Evolutionary conservation across 1,284 basidiomycete genomes (phyloP).

Genomic region (Apiotrichum sp.): DNA sequence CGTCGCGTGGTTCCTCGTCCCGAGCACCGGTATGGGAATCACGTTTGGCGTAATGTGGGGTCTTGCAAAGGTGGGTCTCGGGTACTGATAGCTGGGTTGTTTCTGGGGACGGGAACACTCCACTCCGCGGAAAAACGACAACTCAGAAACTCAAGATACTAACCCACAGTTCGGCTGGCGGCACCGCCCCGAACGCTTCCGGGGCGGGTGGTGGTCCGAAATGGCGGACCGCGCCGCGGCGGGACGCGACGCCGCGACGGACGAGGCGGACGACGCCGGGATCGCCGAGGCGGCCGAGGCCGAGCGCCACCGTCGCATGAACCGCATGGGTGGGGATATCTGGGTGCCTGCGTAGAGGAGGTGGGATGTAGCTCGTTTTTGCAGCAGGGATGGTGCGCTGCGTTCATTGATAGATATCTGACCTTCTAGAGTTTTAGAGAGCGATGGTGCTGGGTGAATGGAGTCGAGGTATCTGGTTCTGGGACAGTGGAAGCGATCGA

Average conservation of each 20-base stretch:
- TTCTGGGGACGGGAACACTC: not conserved
- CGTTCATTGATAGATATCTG: no score
- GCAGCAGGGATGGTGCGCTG: no score
- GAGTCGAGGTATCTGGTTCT: no score
- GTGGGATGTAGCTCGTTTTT: not conserved
- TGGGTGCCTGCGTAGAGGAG: conserved; percentile 2
- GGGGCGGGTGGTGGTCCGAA: conserved; percentile 29
- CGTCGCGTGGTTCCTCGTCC: conserved; percentile 43
- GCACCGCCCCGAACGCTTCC: conserved; percentile 35
- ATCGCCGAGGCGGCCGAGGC: conserved; percentile 12
- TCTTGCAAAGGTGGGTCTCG: conserved; percentile 33
- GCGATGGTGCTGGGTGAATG: no score
- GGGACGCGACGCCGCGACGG: conserved; percentile 32
- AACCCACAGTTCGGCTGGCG: conserved; percentile 37
- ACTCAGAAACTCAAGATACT: no score
- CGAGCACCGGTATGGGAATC: conserved; percentile 34
- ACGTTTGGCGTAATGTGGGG: conserved; percentile 39
- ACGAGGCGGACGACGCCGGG: conserved; percentile 34
- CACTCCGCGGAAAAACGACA: no score
- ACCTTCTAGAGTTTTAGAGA: no score
- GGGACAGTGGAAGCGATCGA: no score
- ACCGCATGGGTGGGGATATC: conserved; percentile 3
- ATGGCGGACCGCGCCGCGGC: conserved; percentile 29
- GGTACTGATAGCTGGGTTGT: not conserved
- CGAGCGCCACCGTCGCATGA: conserved; percentile 17